Percentiles rank a stretch among this genome's conserved stretches.
Evolutionary conservation across 139 green algal species (phyloP).

Genomic region (Ettlia oleoabundans): DNA sequence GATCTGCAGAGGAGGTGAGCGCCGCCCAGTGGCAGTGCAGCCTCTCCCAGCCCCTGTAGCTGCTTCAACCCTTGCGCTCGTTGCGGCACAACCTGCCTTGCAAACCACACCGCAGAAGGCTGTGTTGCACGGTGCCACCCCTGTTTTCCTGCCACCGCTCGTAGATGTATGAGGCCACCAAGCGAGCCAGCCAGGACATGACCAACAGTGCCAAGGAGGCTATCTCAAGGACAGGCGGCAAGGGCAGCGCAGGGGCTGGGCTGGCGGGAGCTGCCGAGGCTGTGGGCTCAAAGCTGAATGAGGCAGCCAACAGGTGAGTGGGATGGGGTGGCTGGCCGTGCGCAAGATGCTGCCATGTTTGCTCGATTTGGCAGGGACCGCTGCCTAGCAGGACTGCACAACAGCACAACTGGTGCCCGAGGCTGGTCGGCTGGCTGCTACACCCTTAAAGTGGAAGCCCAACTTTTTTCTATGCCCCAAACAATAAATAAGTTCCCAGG

Average conservation of each 20-base stretch:
- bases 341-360: neutral
- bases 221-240: neutral
- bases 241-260: neutral
- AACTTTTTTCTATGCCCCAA: too few relatives aligned
- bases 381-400: too few relatives aligned
- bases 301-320: neutral
- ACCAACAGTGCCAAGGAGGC: slow-evolving; percentile 14
- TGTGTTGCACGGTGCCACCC: neutral
- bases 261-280: neutral
- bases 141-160: neutral
- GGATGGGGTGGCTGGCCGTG: neutral
- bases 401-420: too few relatives aligned
- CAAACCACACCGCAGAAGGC: neutral
- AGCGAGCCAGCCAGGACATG: slow-evolving; percentile 9
- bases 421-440: too few relatives aligned
- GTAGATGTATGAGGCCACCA: slow-evolving; percentile 18
- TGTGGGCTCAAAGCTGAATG: neutral
- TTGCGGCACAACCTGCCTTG: too few relatives aligned
- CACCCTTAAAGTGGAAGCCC: too few relatives aligned
- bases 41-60: neutral
- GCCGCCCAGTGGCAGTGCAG: neutral
- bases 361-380: too few relatives aligned
- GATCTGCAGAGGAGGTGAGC: slow-evolving; percentile 12
- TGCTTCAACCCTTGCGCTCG: neutral
- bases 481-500: too few relatives aligned